phyloP scores from a whole-genome alignment of 305 asterid genomes.

The Fraxinus ornus region DNA sequence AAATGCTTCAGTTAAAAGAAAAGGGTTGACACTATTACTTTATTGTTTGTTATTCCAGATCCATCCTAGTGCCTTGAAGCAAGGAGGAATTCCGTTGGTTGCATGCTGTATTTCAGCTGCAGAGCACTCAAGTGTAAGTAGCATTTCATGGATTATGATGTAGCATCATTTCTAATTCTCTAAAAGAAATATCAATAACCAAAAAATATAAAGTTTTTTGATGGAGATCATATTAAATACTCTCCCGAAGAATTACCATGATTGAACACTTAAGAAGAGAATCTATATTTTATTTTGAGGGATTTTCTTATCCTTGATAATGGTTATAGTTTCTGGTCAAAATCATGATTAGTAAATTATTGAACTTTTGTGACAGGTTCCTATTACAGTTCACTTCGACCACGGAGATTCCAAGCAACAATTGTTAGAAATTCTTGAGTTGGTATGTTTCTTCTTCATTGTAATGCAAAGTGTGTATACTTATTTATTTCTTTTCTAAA shows the following conservation, averaged over 20 bases:
- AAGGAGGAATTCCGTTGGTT: conserved; percentile 80
- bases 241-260: background rate
- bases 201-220: background rate
- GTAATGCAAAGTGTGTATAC: background rate
- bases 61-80: conserved; percentile 90
- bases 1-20: conserved; percentile 3
- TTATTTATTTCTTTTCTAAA: background rate
- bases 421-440: conserved; percentile 76
- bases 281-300: background rate
- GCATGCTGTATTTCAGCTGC: conserved; percentile 89
- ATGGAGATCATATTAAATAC: background rate
- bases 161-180: conserved; percentile 9
- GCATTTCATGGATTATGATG: conserved; percentile 17
- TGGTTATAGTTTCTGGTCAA: background rate
- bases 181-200: background rate
- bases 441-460: conserved; percentile 49
- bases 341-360: background rate
- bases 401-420: conserved; percentile 89
- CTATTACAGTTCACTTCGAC: conserved; percentile 92
- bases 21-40: background rate
- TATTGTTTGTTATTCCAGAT: conserved; percentile 49
- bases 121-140: conserved; percentile 80
- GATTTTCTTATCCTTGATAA: background rate
- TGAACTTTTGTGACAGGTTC: conserved; percentile 61
- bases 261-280: background rate